These are phyloP conservation scores for Magnolia changhungtana DNA, from an alignment of 164 flowering plant genomes.

Conservation along the genomic window DNA sequence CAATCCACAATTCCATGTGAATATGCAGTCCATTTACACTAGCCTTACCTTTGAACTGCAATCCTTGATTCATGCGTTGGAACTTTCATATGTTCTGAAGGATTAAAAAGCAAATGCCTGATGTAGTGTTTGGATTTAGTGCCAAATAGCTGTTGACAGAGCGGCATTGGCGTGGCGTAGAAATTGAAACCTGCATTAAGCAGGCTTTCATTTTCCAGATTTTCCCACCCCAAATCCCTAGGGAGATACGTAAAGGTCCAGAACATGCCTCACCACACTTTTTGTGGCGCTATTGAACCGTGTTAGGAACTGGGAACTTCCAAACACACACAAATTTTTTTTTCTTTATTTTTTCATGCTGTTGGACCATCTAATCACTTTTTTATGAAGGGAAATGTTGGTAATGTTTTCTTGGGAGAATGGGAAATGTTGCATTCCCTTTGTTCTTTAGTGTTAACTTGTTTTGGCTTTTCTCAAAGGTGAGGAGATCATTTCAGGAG, in stretches of 20 bases:
- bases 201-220: neutral
- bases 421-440: neutral
- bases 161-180: neutral
- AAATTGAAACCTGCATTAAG: neutral
- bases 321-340: no score
- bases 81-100: neutral
- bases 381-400: no score
- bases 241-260: neutral
- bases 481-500: constrained; percentile 97
- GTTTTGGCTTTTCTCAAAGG: constrained; percentile 29
- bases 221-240: neutral
- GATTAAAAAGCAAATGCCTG: neutral
- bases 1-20: neutral
- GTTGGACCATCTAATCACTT: neutral
- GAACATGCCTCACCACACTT: no score
- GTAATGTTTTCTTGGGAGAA: neutral
- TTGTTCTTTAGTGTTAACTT: neutral
- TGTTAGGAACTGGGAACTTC: no score
- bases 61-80: neutral
- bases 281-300: no score
- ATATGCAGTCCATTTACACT: neutral
- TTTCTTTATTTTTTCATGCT: no score
- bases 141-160: no score
- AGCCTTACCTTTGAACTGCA: neutral
- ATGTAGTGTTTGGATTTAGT: neutral